Percentiles rank a stretch among this genome's conserved stretches.
Evolutionary conservation across 176 grass and related monocot genomes (phyloP).

Genomic region (Melocanna baccifera): DNA sequence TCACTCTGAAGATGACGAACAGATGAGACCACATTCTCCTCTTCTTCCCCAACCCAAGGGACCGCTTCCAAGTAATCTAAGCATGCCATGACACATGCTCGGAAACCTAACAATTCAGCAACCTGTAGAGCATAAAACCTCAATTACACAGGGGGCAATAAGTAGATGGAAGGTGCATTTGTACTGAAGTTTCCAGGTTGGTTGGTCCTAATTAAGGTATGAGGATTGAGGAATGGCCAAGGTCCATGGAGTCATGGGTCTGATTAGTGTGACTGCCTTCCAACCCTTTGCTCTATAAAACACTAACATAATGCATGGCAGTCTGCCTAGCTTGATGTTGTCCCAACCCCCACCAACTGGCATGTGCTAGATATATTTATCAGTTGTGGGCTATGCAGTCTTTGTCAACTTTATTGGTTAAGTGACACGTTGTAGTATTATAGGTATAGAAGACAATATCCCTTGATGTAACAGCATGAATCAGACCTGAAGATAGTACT

Average conservation of each 20-base stretch:
- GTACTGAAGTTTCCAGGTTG: constrained; percentile 21
- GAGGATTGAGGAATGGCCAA: constrained; percentile 14
- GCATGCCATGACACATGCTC: constrained; percentile 73
- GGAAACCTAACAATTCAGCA: constrained; percentile 76
- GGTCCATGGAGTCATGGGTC: constrained; percentile 23
- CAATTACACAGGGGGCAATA: not conserved
- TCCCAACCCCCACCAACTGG: constrained; percentile 24
- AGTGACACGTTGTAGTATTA: constrained; percentile 16
- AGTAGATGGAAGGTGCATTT: not conserved
- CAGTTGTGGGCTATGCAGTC: constrained; percentile 18
- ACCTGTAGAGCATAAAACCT: constrained; percentile 43
- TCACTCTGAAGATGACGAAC: constrained; percentile 66
- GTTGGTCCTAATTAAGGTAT: constrained; percentile 10
- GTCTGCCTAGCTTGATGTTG: constrained; percentile 30
- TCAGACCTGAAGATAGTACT: constrained; percentile 14
- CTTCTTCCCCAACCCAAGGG: constrained; percentile 93
- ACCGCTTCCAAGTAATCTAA: constrained; percentile 83
- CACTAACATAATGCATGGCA: constrained; percentile 26
- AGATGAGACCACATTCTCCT: constrained; percentile 73
- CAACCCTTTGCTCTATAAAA: constrained; percentile 17
- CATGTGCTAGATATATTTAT: constrained; percentile 22
- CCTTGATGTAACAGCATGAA: constrained; percentile 30
- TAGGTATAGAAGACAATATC: constrained; percentile 27
- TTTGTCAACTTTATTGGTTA: constrained; percentile 31
- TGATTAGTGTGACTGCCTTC: constrained; percentile 25